phyloP scores from a whole-genome alignment of 129 eudicot genomes.

The Escallonia rubra region DNA sequence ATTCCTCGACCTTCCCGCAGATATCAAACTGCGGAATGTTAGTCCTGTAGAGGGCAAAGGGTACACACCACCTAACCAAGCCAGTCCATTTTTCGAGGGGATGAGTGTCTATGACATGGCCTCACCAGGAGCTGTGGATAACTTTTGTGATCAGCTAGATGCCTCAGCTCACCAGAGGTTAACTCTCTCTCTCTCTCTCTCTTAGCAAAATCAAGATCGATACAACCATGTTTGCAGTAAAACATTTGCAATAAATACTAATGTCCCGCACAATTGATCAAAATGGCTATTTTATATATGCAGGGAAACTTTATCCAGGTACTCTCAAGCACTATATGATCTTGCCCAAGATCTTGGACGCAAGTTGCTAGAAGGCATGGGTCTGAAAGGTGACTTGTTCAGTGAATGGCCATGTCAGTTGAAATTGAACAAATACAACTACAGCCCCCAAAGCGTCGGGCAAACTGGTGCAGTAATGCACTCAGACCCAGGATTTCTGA shows the following conservation, averaged over 20 bases:
- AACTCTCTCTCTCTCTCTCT: neutral
- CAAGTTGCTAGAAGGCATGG: constrained; percentile 22
- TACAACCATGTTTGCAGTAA: no score
- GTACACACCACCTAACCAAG: constrained; percentile 14
- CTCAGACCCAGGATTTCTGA: constrained; percentile 46
- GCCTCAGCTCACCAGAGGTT: constrained; percentile 25
- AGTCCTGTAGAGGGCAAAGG: constrained; percentile 6
- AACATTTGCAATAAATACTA: no score
- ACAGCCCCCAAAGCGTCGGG: constrained; percentile 25
- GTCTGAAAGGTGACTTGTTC: constrained; percentile 20
- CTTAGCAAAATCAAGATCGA: neutral
- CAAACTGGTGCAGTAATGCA: constrained; percentile 25
- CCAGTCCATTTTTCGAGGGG: constrained; percentile 14
- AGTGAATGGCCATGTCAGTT: constrained; percentile 36
- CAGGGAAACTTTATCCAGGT: constrained; percentile 34
- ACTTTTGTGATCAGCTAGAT: constrained; percentile 15
- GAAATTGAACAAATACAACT: constrained; percentile 40
- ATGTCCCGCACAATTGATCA: no score
- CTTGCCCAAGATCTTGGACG: constrained; percentile 29
- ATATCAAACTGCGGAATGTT: constrained; percentile 12
- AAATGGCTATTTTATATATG: neutral
- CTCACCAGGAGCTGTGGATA: constrained; percentile 5
- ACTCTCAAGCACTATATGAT: constrained; percentile 29
- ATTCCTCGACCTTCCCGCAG: constrained; percentile 13
- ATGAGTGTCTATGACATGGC: constrained; percentile 17